Conservation (phyloP, 805 yeast species). For the Wickerhamiella spandovensis region DNA sequence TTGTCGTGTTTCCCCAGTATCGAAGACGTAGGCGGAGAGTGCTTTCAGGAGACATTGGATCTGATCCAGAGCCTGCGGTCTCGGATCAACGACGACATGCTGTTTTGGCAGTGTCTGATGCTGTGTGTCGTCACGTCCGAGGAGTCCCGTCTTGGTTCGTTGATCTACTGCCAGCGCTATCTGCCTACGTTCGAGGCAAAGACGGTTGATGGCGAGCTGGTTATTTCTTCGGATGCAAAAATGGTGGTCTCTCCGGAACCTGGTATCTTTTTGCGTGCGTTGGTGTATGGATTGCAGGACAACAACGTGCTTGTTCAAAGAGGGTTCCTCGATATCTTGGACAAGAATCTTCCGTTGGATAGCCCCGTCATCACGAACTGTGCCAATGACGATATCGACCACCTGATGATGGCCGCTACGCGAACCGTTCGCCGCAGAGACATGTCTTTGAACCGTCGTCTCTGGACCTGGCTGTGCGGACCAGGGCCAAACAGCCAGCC, state of each 20-base stretch:
- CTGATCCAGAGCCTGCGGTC: conserved; percentile 47
- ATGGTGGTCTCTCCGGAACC: conserved; percentile 63
- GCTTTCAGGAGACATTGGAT: conserved; percentile 45
- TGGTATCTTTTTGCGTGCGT: conserved; percentile 62
- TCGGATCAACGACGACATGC: conserved; percentile 48
- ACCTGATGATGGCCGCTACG: conserved; percentile 47
- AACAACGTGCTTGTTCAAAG: conserved; percentile 63
- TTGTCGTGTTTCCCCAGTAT: conserved; percentile 72
- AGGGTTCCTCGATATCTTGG: conserved; percentile 74
- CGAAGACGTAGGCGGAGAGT: conserved; percentile 86
- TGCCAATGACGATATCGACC: conserved; percentile 40
- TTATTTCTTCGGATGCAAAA: conserved; percentile 6
- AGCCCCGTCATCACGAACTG: conserved; percentile 37
- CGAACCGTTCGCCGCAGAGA: conserved; percentile 62
- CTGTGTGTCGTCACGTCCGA: conserved; percentile 62
- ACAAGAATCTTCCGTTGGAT: conserved; percentile 51
- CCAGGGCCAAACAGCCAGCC: conserved; percentile 37
- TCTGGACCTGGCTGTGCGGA: conserved; percentile 89
- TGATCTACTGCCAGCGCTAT: conserved; percentile 55
- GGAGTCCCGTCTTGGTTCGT: conserved; percentile 72
- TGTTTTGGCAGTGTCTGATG: conserved; percentile 80
- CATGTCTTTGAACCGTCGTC: conserved; percentile 85
- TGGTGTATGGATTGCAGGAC: conserved; percentile 55
- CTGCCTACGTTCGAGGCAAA: conserved; percentile 41
- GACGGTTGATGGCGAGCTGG: not conserved